Base-by-base conservation (phyloP, 2,329 filamentous ascomycete species). In the Neospermospora avenae region DNA sequence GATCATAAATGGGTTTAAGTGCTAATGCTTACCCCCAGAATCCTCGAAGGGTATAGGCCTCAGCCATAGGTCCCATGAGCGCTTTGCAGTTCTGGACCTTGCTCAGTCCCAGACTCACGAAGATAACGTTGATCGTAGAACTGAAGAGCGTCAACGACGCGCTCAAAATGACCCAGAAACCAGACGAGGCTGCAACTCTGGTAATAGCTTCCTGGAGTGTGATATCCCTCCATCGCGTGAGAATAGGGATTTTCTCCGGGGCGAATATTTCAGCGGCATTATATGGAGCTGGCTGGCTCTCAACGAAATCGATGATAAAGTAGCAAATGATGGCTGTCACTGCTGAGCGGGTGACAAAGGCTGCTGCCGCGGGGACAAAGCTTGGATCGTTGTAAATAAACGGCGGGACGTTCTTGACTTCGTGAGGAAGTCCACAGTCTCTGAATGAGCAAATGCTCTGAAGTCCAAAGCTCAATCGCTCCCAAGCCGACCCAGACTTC, bases 1-100 rank as follows among this genome's bases (percentile, higher is more conserved):
- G 10, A 37, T 11, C 16, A 1, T n/a, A 37, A 16, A 51, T 11
- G 5, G 28, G 48, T 13, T 24, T 8, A 18, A n/a, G 20, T 28
- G 22, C 35, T 24, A 24, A 44, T 20, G 31, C 56, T 20, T 48
- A 59, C 57, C 60, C 60, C 60, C 56, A 62, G 37, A 62, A 62
- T n/a, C 53, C 46, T 8, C 60, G 37, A 3, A 62, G 13, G 14
- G 60, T 59, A 28, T 56, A 62, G 42, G 56, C 42, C 18, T 53
- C 44, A 20, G n/a, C 20, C n/a, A 59, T 24, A 24, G 45, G 22
- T 16, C 60, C 60, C 5, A 62, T 22, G 6, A 62, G 25, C 16
- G 60, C 39, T 20, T 44, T 39, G 51, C 60, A 62, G 10, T 42
- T 28, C 14, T 53, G n/a, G 2, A 59, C 51, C n/a, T 46, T 34